Conservation (phyloP, 2,329 filamentous ascomycete species). For the Monosporascus sp. region DNA sequence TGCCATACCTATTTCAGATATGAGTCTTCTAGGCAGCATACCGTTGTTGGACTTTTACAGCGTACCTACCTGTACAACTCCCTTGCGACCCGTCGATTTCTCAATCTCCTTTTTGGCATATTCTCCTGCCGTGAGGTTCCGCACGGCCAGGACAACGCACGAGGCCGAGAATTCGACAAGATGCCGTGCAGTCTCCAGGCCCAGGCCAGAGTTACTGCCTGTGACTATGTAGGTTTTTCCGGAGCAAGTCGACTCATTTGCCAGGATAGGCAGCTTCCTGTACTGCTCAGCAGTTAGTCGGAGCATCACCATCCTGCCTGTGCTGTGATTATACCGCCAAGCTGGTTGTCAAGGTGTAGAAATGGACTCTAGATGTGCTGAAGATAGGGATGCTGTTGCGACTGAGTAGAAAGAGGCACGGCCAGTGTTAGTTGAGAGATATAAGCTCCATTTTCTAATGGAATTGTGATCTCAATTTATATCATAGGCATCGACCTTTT, state of each 20-base stretch:
- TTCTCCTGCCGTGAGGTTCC: conserved; percentile 4
- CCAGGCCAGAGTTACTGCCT: conserved; percentile 1
- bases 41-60: too few species aligned
- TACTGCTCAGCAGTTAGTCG: conserved; percentile 3
- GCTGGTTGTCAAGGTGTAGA: too few species aligned
- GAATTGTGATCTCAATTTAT: too few species aligned
- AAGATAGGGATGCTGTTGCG: too few species aligned
- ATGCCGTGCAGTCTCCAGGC: conserved; percentile 1
- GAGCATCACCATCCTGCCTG: neutral
- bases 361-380: too few species aligned
- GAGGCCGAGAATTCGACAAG: conserved; percentile 1
- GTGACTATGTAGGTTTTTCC: conserved; percentile 5
- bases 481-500: too few species aligned
- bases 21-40: neutral
- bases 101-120: conserved; percentile 4
- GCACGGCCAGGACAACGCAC: conserved; percentile 3
- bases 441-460: too few species aligned
- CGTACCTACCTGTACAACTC: conserved; percentile 1
- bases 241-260: neutral
- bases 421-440: too few species aligned
- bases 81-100: conserved; percentile 1
- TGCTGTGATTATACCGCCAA: too few species aligned
- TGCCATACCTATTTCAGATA: conserved; percentile 2
- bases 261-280: neutral
- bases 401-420: too few species aligned